These are phyloP conservation scores for Boletus sp. DNA, from an alignment of 1,284 basidiomycete species.

Conservation along the genomic window DNA sequence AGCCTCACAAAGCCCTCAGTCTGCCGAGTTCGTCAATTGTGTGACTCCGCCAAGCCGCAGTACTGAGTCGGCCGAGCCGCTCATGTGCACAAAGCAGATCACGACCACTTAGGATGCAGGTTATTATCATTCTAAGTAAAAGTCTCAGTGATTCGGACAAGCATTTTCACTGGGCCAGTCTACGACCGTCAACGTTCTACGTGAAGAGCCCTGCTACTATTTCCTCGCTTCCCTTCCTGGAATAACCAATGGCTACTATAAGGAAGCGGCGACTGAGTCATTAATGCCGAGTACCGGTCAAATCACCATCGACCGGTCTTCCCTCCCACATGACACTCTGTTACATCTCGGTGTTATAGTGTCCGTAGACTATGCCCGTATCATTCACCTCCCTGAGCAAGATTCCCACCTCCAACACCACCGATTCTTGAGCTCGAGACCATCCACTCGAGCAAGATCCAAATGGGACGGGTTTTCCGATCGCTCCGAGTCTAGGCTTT, in stretches of 20 bases:
- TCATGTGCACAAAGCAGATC: neutral
- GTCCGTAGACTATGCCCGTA: neutral
- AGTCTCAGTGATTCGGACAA: neutral
- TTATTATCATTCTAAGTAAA: neutral
- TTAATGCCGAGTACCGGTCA: neutral
- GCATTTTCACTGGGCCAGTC: neutral
- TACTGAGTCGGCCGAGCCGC: neutral
- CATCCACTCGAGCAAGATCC: neutral
- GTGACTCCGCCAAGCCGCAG: neutral
- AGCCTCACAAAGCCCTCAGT: neutral
- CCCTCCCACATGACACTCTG: neutral
- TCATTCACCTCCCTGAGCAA: neutral
- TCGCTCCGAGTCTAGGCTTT: too few relatives aligned
- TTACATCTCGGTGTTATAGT: neutral
- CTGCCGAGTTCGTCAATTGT: neutral
- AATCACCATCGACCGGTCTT: neutral
- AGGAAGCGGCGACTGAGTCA: neutral
- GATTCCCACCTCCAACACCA: neutral
- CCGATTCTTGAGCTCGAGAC: neutral
- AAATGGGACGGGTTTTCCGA: neutral
- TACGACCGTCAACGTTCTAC: neutral
- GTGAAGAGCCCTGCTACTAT: neutral
- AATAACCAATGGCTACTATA: neutral
- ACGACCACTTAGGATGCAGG: neutral
- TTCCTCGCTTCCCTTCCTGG: neutral